These are phyloP conservation scores for Phytophthora palmivora DNA, from an alignment of 352 stramenopile genomes.

Conservation along the genomic window DNA sequence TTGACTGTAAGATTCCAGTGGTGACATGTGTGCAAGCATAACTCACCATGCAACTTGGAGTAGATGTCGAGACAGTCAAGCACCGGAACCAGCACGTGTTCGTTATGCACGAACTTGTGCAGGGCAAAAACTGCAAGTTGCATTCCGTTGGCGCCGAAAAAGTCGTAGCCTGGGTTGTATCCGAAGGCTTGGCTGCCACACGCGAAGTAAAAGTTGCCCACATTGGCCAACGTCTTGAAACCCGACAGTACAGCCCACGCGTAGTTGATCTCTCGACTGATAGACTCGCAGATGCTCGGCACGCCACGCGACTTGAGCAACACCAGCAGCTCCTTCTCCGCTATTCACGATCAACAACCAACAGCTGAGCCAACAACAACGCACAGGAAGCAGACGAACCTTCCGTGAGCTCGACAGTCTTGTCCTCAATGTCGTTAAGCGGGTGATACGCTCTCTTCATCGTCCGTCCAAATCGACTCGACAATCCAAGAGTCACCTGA, in stretches of 20 bases:
- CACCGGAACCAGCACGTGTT: slow-evolving; percentile 63
- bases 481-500: slow-evolving; percentile 19
- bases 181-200: slow-evolving; percentile 68
- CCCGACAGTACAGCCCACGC: slow-evolving; percentile 73
- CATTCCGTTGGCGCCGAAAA: slow-evolving; percentile 69
- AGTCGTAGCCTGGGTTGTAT: slow-evolving; percentile 73
- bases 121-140: slow-evolving; percentile 74
- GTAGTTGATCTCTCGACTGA: slow-evolving; percentile 83
- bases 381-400: slow-evolving; percentile 24
- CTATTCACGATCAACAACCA: slow-evolving; percentile 32
- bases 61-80: slow-evolving; percentile 77
- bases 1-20: slow-evolving; percentile 1
- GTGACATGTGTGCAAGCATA: background rate
- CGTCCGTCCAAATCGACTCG: slow-evolving; percentile 13
- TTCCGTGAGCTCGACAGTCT: slow-evolving; percentile 45
- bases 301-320: slow-evolving; percentile 73
- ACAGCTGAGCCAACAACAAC: slow-evolving; percentile 3
- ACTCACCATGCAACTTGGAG: slow-evolving; percentile 72
- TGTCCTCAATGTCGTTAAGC: slow-evolving; percentile 26
- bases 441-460: slow-evolving; percentile 44
- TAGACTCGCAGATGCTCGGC: slow-evolving; percentile 69
- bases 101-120: slow-evolving; percentile 81
- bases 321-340: slow-evolving; percentile 67
- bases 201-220: slow-evolving; percentile 83
- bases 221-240: slow-evolving; percentile 70